These are phyloP conservation scores for Exophiala oligosperma DNA, from an alignment of 2,329 filamentous ascomycete genomes.

Conservation along the genomic window DNA sequence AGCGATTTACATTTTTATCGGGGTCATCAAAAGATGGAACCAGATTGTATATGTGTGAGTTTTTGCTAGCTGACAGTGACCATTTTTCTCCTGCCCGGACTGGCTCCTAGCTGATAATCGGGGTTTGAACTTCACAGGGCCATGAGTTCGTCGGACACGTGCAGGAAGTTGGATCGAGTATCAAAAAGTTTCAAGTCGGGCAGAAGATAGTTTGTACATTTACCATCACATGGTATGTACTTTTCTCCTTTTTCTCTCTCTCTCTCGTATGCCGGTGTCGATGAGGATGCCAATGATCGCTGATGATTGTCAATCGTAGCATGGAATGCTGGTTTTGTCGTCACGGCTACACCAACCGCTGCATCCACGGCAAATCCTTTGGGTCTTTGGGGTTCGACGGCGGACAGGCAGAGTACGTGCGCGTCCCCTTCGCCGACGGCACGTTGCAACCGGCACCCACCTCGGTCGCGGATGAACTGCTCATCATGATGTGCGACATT, in stretches of 20 bases:
- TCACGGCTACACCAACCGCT: slow-evolving; percentile 53
- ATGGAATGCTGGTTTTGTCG: slow-evolving; percentile 53
- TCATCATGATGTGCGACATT: slow-evolving; percentile 26
- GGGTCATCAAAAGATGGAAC: slow-evolving; percentile 49
- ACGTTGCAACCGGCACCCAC: slow-evolving; percentile 47
- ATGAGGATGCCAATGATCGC: too few relatives aligned
- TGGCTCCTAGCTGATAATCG: too few relatives aligned
- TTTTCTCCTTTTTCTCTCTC: background rate
- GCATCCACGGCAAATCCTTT: slow-evolving; percentile 47
- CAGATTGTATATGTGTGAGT: slow-evolving; percentile 45
- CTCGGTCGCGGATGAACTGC: slow-evolving; percentile 31
- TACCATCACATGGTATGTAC: slow-evolving; percentile 43
- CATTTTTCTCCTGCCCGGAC: too few relatives aligned
- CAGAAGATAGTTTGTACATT: slow-evolving; percentile 54
- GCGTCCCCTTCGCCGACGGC: slow-evolving; percentile 51
- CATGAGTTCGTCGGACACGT: slow-evolving; percentile 56
- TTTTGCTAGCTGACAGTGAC: background rate
- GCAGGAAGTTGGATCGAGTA: slow-evolving; percentile 43
- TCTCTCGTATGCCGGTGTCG: background rate
- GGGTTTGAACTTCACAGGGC: slow-evolving; percentile 37
- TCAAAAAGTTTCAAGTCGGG: slow-evolving; percentile 48
- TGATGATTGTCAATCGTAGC: slow-evolving; percentile 39
- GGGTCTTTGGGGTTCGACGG: slow-evolving; percentile 50
- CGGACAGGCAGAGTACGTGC: slow-evolving; percentile 57
- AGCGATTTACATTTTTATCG: slow-evolving; percentile 49